Conservation (phyloP, 1,139 yeast species). For the Candida freyschussii region DNA sequence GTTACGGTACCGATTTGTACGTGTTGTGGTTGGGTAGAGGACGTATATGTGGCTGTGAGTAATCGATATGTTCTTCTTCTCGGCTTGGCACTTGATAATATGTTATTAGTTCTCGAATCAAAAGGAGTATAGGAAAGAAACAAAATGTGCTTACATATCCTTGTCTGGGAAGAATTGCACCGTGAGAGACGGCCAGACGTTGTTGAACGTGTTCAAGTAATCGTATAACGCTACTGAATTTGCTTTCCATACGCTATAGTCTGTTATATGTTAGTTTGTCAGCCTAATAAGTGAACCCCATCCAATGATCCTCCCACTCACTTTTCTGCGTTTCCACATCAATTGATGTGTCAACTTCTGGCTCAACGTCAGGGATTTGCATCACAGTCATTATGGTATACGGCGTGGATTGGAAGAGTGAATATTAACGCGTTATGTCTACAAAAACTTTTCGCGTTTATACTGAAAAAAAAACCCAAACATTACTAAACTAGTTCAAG, state of each 20-base stretch:
- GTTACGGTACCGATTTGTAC: slow-evolving; percentile 43
- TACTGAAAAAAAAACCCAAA: too few species aligned
- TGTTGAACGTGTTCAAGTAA: slow-evolving; percentile 67
- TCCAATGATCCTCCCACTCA: too few species aligned
- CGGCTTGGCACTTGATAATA: slow-evolving; percentile 5
- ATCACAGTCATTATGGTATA: too few species aligned
- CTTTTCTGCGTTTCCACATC: too few species aligned
- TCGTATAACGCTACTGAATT: slow-evolving; percentile 71
- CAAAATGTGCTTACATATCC: slow-evolving; percentile 7
- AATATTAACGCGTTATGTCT: too few species aligned
- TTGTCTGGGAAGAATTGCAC: slow-evolving; percentile 67
- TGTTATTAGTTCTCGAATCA: slow-evolving; percentile 4
- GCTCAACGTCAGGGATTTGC: too few species aligned
- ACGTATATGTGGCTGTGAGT: slow-evolving; percentile 74
- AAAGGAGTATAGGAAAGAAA: background rate
- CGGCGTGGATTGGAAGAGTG: too few species aligned
- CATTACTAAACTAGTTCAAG: slow-evolving; percentile 30
- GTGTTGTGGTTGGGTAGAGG: slow-evolving; percentile 63
- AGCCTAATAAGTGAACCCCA: too few species aligned
- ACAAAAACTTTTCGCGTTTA: too few species aligned
- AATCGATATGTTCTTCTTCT: slow-evolving; percentile 29
- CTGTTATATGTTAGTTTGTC: too few species aligned
- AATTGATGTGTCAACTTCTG: too few species aligned
- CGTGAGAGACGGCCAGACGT: slow-evolving; percentile 77
- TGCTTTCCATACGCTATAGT: slow-evolving; percentile 67